phyloP scores from a whole-genome alignment of 257 asterid genomes.

The Leonotis leonurus region DNA sequence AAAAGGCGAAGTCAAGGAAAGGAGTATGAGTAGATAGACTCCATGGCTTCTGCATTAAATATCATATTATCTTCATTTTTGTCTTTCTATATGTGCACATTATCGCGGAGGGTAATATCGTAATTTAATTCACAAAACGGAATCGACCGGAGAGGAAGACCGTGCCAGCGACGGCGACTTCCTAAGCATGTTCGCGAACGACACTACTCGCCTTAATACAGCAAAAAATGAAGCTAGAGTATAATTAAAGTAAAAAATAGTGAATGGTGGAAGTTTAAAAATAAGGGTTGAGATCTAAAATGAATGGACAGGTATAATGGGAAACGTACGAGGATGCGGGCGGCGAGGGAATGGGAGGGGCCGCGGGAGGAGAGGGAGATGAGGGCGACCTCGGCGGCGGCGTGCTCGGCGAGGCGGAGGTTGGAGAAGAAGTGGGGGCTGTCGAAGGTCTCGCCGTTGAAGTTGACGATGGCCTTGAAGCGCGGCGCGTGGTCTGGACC shows the following conservation, averaged over 20 bases:
- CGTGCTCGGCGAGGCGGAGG: conserved; percentile 77
- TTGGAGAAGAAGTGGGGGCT: conserved; percentile 57
- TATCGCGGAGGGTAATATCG: conserved; percentile 19
- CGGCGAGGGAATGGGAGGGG: conserved; percentile 67
- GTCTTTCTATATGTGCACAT: background rate
- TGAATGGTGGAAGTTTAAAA: background rate
- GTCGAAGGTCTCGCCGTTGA: conserved; percentile 68
- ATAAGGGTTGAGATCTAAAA: background rate
- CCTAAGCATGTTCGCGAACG: conserved; percentile 7
- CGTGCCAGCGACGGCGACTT: conserved; percentile 7
- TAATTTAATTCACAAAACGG: conserved; percentile 16
- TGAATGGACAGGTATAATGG: background rate
- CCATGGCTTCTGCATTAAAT: conserved; percentile 19
- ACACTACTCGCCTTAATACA: background rate
- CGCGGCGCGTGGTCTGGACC: conserved; percentile 96
- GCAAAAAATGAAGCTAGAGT: background rate
- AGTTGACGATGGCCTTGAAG: conserved; percentile 66
- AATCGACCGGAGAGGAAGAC: conserved; percentile 2
- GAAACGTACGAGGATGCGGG: conserved; percentile 49
- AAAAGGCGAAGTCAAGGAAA: background rate
- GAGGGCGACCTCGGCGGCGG: conserved; percentile 84
- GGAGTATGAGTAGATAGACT: background rate
- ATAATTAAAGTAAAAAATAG: background rate
- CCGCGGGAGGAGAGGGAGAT: conserved; percentile 47
- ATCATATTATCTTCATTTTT: background rate